A percentile compares a stretch with the other conserved stretches of the same genome.
These are phyloP conservation scores for Oryza rufipogon DNA, from an alignment of 176 grass and related monocot species.

Conservation along the genomic window DNA sequence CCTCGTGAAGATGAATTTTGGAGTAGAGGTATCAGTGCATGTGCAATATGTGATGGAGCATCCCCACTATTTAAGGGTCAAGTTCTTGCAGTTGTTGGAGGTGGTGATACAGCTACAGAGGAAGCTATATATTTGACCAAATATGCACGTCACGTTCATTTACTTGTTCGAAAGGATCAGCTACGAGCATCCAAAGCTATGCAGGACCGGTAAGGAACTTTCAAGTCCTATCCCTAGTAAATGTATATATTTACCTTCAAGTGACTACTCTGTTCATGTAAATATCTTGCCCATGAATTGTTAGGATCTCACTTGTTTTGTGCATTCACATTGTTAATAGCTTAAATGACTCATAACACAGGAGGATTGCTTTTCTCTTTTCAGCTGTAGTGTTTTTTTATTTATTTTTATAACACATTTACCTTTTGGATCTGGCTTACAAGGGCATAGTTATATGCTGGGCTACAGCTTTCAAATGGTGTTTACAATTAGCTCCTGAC, in stretches of 20 bases:
- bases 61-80: slow-evolving; percentile 89
- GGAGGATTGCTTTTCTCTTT: slow-evolving; percentile 2
- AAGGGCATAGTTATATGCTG: slow-evolving; percentile 24
- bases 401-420: slow-evolving; percentile 2
- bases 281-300: slow-evolving; percentile 3
- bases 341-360: background rate
- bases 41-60: slow-evolving; percentile 98
- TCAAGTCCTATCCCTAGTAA: background rate
- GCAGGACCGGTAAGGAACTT: slow-evolving; percentile 86
- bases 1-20: slow-evolving; percentile 98
- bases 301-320: slow-evolving; percentile 26
- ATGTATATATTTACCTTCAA: background rate
- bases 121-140: slow-evolving; percentile 98
- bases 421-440: slow-evolving; percentile 21
- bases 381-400: slow-evolving; percentile 6
- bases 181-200: slow-evolving; percentile 95
- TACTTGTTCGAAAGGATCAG: slow-evolving; percentile 75
- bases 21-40: slow-evolving; percentile 98
- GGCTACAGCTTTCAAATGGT: background rate
- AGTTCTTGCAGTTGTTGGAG: slow-evolving; percentile 92
- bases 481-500: slow-evolving; percentile 10
- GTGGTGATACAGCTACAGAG: slow-evolving; percentile 91
- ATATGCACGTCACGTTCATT: slow-evolving; percentile 94
- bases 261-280: slow-evolving; percentile 27
- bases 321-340: background rate